Base-by-base conservation (phyloP, 176 grass and related monocot genomes). In the Miscanthus lutarioriparius region DNA sequence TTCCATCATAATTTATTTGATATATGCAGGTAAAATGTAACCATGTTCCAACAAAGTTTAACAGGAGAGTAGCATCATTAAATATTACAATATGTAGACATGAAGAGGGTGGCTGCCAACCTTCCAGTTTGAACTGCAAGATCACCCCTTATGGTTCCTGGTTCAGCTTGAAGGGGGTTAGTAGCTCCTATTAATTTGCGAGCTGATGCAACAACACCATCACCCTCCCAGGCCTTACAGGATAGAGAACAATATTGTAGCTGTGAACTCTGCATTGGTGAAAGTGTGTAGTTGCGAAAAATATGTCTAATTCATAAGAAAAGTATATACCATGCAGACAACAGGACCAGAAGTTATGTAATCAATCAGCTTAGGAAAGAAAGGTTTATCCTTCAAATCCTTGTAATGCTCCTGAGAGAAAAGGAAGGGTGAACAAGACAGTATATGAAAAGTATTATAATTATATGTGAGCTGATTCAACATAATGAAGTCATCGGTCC, bases 41-140 rank as follows among this genome's bases (percentile, higher is more conserved):
- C 66, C 49, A 23, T 7, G 15, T 54, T 80, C 7, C 65, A 64
- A 70, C 64, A 77, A 71, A 77, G 14, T 77, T 69, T 17, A 67
- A 38, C 4, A 78, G 45, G 20, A 15, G 15, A n/a, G 13, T 37
- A 75, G 44, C 22, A 23, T 61, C 3, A 41, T 62, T 37, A 77
- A 7, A 74, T 26, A 64, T 70, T 41, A 45, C 20, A 89, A n/a
- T 63, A 72, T 22, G 11, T 72, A 86, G 39, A 83, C 39, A 73
- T 79, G 40, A 80, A 76, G 74, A 58, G 25, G 0, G 7, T 87
- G 15, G 44, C 25, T 68, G 56, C 35, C 1, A 63, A 98, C 96
- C 96, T 95, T 88, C 96, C 96, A 43, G 89, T 98, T 92, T 98
- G 96, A 92, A 98, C 87, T 64, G 96, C 96, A 67, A 98, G 88